Evolutionary conservation across 352 stramenopile genomes (phyloP).

Genomic region (Pythium plurisporium): DNA sequence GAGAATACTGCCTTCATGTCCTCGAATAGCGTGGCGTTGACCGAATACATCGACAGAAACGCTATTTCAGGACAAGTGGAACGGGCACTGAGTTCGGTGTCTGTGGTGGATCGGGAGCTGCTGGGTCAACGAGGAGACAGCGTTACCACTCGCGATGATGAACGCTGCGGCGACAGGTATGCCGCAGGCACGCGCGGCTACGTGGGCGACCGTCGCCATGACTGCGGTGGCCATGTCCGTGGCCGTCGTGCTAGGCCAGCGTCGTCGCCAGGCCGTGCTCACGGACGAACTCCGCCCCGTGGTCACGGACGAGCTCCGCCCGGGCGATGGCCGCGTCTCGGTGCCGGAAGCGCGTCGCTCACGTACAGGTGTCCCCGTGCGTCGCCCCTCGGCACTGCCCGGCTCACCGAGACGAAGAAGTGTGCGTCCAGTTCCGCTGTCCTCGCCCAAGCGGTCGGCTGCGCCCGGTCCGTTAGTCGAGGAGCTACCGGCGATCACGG

Average conservation of each 20-base stretch:
- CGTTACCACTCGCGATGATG: not conserved
- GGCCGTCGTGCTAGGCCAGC: constrained; percentile 28
- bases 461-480: not conserved
- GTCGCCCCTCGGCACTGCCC: constrained; percentile 8
- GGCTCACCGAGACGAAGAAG: constrained; percentile 7
- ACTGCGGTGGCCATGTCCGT: constrained; percentile 28
- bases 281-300: too few relatives aligned
- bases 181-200: constrained; percentile 8
- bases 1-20: not conserved
- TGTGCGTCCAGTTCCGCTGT: not conserved
- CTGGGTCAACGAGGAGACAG: not conserved
- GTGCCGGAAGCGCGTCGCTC: constrained; percentile 5
- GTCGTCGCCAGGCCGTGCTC: constrained; percentile 3
- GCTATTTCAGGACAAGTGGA: constrained; percentile 2
- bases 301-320: not conserved
- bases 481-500: not conserved
- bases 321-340: constrained; percentile 2
- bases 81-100: too few relatives aligned
- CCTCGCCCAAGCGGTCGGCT: not conserved
- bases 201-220: constrained; percentile 30
- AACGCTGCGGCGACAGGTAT: not conserved
- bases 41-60: not conserved
- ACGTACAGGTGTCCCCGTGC: constrained; percentile 3
- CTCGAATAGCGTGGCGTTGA: not conserved
- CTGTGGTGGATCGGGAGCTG: not conserved